Conservation (phyloP, 208 protist genomes). For the Crithidia fasciculata region DNA sequence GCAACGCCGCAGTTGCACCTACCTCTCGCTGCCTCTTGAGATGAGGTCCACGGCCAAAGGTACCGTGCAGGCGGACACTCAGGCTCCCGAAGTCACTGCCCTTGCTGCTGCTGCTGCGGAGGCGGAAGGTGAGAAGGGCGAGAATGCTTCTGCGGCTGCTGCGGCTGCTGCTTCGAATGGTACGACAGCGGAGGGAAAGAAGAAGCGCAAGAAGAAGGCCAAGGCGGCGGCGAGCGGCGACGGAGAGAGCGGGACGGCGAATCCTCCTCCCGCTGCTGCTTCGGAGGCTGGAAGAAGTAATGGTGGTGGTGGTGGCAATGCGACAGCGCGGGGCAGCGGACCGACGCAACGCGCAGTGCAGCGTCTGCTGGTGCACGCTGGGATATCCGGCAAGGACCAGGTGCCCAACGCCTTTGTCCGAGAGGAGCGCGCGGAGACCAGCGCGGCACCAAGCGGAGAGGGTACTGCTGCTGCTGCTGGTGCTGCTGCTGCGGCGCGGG, state of each 20-base stretch:
- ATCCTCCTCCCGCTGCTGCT: too few relatives aligned
- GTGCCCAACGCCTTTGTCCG: conserved; percentile 6
- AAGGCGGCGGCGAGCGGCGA: not conserved
- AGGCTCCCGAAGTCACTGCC: too few relatives aligned
- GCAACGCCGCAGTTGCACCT: not conserved
- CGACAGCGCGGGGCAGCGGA: not conserved
- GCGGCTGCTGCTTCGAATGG: not conserved
- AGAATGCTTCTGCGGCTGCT: not conserved
- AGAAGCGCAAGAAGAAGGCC: conserved; percentile 21
- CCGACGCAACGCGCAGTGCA: conserved; percentile 25
- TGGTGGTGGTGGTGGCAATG: too few relatives aligned
- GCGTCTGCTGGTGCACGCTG: conserved; percentile 26
- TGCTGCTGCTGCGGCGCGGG: not conserved
- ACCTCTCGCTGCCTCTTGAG: conserved; percentile 27
- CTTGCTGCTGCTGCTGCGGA: not conserved
- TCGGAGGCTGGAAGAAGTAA: too few relatives aligned
- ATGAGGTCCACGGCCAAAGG: conserved; percentile 23
- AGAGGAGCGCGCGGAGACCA: not conserved
- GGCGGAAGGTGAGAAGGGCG: not conserved
- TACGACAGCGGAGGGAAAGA: conserved; percentile 19
- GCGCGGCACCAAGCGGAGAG: not conserved
- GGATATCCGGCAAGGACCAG: conserved; percentile 10
- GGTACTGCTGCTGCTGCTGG: not conserved
- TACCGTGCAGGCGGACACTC: not conserved
- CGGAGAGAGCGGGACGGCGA: too few relatives aligned